These are phyloP conservation scores for Obelidium mucronatum DNA, from an alignment of 192 early-diverging fungal species.

Conservation along the genomic window DNA sequence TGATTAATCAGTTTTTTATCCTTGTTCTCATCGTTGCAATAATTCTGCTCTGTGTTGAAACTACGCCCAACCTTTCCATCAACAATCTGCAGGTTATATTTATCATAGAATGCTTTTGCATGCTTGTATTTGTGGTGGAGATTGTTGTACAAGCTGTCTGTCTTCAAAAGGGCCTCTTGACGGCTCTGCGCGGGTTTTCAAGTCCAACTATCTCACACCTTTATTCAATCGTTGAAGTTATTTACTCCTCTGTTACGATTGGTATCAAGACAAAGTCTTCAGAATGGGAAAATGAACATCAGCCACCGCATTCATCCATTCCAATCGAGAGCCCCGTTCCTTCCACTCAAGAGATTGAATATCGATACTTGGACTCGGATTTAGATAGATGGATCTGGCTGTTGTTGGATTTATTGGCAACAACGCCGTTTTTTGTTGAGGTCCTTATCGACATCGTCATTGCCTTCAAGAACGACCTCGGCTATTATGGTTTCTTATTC, in stretches of 20 bases:
- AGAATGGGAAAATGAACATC: neutral
- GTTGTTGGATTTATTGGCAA: neutral
- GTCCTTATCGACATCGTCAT: neutral
- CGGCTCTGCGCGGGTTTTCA: neutral
- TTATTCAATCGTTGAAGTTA: neutral
- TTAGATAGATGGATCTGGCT: neutral
- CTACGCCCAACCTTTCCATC: neutral
- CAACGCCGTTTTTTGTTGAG: neutral
- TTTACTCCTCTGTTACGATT: neutral
- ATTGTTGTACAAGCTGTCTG: neutral
- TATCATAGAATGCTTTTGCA: conserved; percentile 4
- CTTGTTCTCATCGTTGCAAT: conserved; percentile 1
- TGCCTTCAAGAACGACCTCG: neutral
- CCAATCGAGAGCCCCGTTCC: neutral
- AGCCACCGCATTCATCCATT: neutral
- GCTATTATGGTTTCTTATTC: neutral
- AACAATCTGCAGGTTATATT: neutral
- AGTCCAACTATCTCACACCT: neutral
- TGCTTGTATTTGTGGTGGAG: conserved; percentile 5
- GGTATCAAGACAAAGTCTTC: neutral
- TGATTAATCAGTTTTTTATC: neutral
- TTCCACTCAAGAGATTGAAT: neutral
- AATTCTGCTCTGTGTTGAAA: conserved; percentile 16
- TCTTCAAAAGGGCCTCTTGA: neutral
- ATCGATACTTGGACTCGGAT: neutral